phyloP scores from a whole-genome alignment of 768 basidiomycete genomes.

The Psilocybe cyanescens region DNA sequence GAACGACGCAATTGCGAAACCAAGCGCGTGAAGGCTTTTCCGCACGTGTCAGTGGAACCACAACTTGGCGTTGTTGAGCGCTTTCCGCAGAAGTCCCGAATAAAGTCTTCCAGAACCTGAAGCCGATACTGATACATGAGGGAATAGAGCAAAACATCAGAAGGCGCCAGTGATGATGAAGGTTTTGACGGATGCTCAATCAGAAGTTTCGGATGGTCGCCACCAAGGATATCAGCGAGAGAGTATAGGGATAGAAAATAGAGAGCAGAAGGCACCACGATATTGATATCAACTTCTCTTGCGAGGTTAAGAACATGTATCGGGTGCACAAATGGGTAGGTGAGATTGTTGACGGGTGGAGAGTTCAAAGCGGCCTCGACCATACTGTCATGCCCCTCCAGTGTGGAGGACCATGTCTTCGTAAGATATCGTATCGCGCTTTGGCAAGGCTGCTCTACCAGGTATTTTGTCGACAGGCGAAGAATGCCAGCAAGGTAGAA shows the following conservation, averaged over 20 bases:
- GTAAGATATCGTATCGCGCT: slow-evolving; percentile 52
- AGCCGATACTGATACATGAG: slow-evolving; percentile 62
- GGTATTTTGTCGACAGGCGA: slow-evolving; percentile 63
- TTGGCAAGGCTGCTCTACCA: slow-evolving; percentile 54
- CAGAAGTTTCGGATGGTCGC: slow-evolving; percentile 56
- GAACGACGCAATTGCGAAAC: slow-evolving; percentile 46
- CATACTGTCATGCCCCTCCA: slow-evolving; percentile 61
- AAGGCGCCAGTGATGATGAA: slow-evolving; percentile 41
- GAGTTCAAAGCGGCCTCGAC: slow-evolving; percentile 49
- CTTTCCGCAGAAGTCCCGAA: slow-evolving; percentile 43
- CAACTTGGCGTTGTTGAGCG: slow-evolving; percentile 34
- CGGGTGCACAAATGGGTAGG: slow-evolving; percentile 65
- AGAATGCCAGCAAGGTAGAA: slow-evolving; percentile 59
- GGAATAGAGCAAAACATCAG: slow-evolving; percentile 53
- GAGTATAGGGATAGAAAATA: slow-evolving; percentile 66
- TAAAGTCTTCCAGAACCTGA: slow-evolving; percentile 49
- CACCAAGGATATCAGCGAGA: slow-evolving; percentile 48
- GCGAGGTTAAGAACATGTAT: slow-evolving; percentile 61
- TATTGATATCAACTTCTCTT: slow-evolving; percentile 47
- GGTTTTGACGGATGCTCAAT: slow-evolving; percentile 53
- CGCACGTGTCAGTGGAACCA: slow-evolving; percentile 32
- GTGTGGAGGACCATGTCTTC: slow-evolving; percentile 55
- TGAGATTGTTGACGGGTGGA: slow-evolving; percentile 43
- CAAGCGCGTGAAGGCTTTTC: slow-evolving; percentile 45
- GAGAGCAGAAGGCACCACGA: slow-evolving; percentile 53